Conservation (phyloP, 2,329 filamentous ascomycete genomes). For the Aspergillus hortae region DNA sequence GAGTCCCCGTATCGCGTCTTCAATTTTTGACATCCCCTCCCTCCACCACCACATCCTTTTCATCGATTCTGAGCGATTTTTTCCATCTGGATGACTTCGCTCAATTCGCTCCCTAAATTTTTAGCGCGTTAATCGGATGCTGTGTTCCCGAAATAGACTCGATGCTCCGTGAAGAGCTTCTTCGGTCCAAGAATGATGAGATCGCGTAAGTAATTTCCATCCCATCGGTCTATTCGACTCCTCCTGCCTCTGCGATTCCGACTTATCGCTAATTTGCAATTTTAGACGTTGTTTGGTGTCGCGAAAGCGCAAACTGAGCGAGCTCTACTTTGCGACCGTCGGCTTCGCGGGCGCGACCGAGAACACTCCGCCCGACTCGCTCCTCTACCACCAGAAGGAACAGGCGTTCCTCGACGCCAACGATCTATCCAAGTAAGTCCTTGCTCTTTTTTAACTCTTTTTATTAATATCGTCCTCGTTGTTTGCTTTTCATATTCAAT, state of each 20-base stretch:
- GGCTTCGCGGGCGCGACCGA: conserved; percentile 46
- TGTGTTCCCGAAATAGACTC: conserved; percentile 46
- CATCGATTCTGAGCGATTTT: conserved; percentile 45
- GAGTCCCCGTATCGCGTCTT: conserved; percentile 26
- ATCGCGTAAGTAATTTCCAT: conserved; percentile 46
- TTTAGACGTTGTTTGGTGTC: conserved; percentile 62
- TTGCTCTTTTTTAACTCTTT: background rate
- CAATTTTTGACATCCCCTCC: conserved; percentile 31
- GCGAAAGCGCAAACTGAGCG: conserved; percentile 86
- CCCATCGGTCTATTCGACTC: conserved; percentile 22
- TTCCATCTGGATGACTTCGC: conserved; percentile 41
- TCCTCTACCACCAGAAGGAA: conserved; percentile 46
- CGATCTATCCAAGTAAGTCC: conserved; percentile 54
- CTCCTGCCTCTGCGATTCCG: conserved; percentile 13
- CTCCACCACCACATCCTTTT: conserved; percentile 38
- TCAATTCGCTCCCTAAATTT: conserved; percentile 37
- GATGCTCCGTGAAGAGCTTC: conserved; percentile 49
- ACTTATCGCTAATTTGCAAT: conserved; percentile 36
- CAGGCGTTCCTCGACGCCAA: conserved; percentile 55
- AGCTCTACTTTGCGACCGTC: conserved; percentile 79
- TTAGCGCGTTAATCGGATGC: conserved; percentile 49
- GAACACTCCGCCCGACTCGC: conserved; percentile 55
- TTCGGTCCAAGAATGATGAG: conserved; percentile 50
- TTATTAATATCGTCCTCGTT: conserved; percentile 4
- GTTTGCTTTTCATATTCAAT: background rate